Conservation (phyloP, 805 yeast genomes). For the Hanseniaspora meyeri region DNA sequence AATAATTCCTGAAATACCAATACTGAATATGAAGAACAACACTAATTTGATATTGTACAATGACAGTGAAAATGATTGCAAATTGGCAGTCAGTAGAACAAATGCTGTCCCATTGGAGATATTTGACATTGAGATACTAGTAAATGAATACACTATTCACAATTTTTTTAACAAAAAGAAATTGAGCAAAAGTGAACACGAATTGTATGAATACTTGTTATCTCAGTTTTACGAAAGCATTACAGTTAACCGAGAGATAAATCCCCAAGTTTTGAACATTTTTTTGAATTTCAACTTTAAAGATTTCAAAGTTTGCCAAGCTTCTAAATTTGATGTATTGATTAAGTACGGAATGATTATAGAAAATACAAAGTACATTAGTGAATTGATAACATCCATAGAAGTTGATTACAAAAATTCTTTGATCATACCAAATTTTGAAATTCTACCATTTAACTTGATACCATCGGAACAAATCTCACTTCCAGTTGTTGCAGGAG, state of each 20-base stretch:
- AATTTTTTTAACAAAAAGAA: not conserved
- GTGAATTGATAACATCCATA: not conserved
- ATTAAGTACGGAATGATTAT: constrained; percentile 23
- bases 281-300: not conserved
- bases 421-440: constrained; percentile 14
- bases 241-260: not conserved
- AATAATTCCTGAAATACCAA: not conserved
- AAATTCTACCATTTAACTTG: constrained; percentile 9
- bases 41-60: not conserved
- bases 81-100: constrained; percentile 16
- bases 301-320: constrained; percentile 13
- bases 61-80: not conserved
- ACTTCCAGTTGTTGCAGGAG: not conserved
- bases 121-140: constrained; percentile 21
- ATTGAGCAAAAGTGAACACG: not conserved
- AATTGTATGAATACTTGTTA: constrained; percentile 2
- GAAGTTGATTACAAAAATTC: constrained; percentile 1
- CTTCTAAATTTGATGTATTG: constrained; percentile 19
- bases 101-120: constrained; percentile 20
- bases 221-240: not conserved
- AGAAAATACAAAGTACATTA: constrained; percentile 10
- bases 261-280: not conserved
- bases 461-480: constrained; percentile 9
- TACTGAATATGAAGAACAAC: not conserved
- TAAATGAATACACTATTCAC: constrained; percentile 11